A percentile compares a stretch with the other conserved stretches of the same genome.
Evolutionary conservation across 2,329 filamentous ascomycete species (phyloP).

Genomic region (Phialophora tarda): DNA sequence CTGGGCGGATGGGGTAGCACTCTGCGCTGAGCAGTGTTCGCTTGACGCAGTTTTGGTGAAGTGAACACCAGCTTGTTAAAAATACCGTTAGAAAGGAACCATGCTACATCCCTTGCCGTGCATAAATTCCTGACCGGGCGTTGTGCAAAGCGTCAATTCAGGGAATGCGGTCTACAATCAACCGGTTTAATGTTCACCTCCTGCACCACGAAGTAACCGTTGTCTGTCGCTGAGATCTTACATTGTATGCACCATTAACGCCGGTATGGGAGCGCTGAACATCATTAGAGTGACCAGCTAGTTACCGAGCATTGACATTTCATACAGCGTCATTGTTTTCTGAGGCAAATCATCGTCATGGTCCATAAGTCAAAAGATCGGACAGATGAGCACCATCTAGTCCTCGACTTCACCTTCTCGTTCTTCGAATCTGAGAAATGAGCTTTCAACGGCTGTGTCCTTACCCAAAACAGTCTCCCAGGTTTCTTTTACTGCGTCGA

Average conservation of each 20-base stretch:
- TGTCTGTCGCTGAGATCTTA: too few species aligned
- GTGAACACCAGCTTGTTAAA: too few species aligned
- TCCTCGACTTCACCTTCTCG: constrained; percentile 29
- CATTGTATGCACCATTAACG: too few species aligned
- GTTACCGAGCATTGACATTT: neutral
- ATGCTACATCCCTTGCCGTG: too few species aligned
- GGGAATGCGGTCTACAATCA: too few species aligned
- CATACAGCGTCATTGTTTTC: neutral
- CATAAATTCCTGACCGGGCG: too few species aligned
- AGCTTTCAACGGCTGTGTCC: constrained; percentile 53
- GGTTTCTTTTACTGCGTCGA: constrained; percentile 70
- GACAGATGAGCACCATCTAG: neutral
- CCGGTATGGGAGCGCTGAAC: neutral
- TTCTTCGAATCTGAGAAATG: constrained; percentile 59
- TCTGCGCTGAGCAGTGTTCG: neutral
- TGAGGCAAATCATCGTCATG: neutral
- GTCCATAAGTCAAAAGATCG: neutral
- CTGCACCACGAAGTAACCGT: too few species aligned
- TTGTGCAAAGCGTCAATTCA: too few species aligned
- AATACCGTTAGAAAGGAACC: too few species aligned
- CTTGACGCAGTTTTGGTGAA: neutral
- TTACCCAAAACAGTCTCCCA: constrained; percentile 70
- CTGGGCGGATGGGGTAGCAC: neutral
- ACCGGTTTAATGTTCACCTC: too few species aligned
- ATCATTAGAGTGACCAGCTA: neutral